Percentiles rank a stretch among this genome's conserved stretches.
Evolutionary conservation across 495 filamentous ascomycete genomes (phyloP).

Genomic region (Bathelium albidoporum): DNA sequence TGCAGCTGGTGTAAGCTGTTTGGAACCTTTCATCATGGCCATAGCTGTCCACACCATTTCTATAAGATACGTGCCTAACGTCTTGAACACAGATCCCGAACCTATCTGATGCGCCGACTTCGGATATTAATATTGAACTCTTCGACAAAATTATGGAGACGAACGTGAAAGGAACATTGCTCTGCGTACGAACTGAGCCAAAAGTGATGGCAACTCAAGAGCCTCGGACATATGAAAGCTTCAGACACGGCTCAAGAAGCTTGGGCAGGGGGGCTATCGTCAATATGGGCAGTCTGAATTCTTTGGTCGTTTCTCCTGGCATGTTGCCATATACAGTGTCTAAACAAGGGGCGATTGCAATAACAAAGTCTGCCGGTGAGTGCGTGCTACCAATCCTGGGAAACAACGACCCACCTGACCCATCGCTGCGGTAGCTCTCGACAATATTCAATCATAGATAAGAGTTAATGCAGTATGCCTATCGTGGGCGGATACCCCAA

Average conservation of each 20-base stretch:
- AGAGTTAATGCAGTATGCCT: constrained; percentile 41
- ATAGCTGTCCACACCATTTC: neutral
- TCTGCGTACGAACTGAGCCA: constrained; percentile 38
- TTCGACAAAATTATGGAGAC: constrained; percentile 30
- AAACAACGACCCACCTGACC: constrained; percentile 39
- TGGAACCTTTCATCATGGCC: neutral
- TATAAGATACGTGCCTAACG: neutral
- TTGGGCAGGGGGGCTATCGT: constrained; percentile 23
- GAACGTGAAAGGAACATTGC: constrained; percentile 39
- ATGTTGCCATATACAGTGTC: constrained; percentile 29
- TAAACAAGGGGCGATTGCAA: constrained; percentile 35
- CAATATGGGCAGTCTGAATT: constrained; percentile 26
- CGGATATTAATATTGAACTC: neutral
- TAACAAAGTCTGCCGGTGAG: neutral
- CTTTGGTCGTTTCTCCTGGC: constrained; percentile 15
- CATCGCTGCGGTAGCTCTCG: no score
- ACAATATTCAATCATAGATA: constrained; percentile 36
- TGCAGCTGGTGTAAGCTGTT: constrained; percentile 35
- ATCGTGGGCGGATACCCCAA: constrained; percentile 36
- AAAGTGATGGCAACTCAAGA: constrained; percentile 40
- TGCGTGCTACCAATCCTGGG: constrained; percentile 2
- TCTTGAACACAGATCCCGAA: neutral
- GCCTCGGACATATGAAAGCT: constrained; percentile 8
- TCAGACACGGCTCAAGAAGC: neutral
- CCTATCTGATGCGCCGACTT: neutral